These are phyloP conservation scores for Starmerella apicola DNA, from an alignment of 805 yeast species.

Conservation along the genomic window DNA sequence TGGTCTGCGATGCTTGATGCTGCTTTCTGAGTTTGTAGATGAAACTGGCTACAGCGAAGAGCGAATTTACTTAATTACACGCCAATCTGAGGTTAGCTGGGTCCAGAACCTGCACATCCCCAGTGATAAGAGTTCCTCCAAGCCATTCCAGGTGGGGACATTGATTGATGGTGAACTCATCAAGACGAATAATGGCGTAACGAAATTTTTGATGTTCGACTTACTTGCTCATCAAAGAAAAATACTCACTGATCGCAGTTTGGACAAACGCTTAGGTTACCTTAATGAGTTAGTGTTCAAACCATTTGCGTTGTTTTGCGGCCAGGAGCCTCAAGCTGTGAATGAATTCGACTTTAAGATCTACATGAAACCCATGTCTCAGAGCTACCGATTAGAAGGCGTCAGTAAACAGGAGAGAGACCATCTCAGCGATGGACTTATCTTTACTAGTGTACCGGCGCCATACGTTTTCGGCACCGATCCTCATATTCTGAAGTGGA, in stretches of 20 bases:
- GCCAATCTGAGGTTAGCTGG: slow-evolving; percentile 76
- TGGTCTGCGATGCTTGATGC: slow-evolving; percentile 75
- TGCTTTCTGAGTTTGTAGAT: slow-evolving; percentile 42
- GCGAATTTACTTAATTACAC: slow-evolving; percentile 75
- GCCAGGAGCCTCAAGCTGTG: slow-evolving; percentile 59
- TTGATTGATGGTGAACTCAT: slow-evolving; percentile 92
- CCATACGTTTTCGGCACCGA: slow-evolving; percentile 89
- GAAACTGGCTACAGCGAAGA: slow-evolving; percentile 45
- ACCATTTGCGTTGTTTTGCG: slow-evolving; percentile 66
- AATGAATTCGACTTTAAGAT: slow-evolving; percentile 72
- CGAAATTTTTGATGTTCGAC: slow-evolving; percentile 80
- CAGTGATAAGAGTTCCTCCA: slow-evolving; percentile 32
- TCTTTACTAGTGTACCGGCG: slow-evolving; percentile 80
- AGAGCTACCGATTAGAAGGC: slow-evolving; percentile 62
- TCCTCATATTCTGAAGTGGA: slow-evolving; percentile 80
- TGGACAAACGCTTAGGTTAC: slow-evolving; percentile 77
- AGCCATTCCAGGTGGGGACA: slow-evolving; percentile 70
- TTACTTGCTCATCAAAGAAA: slow-evolving; percentile 74
- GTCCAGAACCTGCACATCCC: slow-evolving; percentile 79
- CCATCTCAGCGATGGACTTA: slow-evolving; percentile 87
- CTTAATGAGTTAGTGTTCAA: slow-evolving; percentile 66
- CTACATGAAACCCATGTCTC: slow-evolving; percentile 77
- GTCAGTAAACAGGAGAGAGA: slow-evolving; percentile 63
- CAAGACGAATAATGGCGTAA: slow-evolving; percentile 31
- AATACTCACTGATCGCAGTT: slow-evolving; percentile 52